Evolutionary conservation across 768 basidiomycete genomes (phyloP).

Genomic region (Mrakia hoshinonis): DNA sequence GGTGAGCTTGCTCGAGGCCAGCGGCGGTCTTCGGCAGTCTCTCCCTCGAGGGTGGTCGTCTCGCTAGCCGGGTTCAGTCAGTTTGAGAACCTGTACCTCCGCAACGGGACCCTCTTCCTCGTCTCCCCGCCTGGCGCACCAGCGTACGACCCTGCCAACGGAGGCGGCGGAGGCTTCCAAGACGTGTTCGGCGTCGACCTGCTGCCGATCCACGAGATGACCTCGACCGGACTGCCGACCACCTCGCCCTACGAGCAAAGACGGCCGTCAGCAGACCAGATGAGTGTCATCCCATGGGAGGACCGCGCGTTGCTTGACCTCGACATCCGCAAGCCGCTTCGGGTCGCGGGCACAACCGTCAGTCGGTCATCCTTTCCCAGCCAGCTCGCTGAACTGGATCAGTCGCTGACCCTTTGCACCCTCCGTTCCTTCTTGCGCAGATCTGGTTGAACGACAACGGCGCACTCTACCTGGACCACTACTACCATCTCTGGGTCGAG

Average conservation of each 20-base stretch:
- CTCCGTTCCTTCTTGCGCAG: neutral
- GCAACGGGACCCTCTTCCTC: neutral
- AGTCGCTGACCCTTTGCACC: too few relatives aligned
- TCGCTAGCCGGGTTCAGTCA: neutral
- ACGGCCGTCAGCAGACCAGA: neutral
- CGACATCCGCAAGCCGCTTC: neutral
- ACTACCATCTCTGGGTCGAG: neutral
- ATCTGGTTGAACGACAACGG: neutral
- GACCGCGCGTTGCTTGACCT: neutral
- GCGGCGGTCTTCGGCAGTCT: neutral
- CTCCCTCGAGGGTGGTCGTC: neutral
- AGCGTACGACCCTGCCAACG: neutral
- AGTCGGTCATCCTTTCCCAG: neutral
- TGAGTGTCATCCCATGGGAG: neutral
- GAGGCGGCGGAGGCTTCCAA: neutral
- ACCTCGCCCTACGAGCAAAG: neutral
- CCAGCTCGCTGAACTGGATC: neutral
- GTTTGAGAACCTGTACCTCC: neutral
- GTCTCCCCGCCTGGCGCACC: neutral
- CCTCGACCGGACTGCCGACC: neutral
- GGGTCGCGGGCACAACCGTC: neutral
- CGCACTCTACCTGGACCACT: neutral
- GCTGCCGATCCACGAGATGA: neutral
- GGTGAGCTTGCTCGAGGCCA: too few relatives aligned
- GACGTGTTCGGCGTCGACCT: neutral